phyloP scores from a whole-genome alignment of 768 basidiomycete genomes.

The Aureoboletus auriporus region DNA sequence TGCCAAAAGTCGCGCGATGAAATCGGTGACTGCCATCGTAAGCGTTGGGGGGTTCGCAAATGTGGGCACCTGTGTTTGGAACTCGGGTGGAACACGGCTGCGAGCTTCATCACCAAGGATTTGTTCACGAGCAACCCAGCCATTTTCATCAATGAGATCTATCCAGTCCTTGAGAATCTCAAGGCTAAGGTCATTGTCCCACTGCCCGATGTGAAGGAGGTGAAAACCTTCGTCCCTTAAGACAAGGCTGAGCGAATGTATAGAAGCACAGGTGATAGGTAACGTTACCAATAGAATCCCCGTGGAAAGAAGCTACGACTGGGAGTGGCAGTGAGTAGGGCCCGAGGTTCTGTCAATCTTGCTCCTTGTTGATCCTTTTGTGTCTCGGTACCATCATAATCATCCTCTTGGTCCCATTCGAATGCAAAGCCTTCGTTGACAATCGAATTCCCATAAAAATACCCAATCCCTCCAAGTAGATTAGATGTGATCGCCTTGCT shows the following conservation, averaged over 20 bases:
- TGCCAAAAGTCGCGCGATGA: slow-evolving; percentile 68
- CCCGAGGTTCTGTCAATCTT: slow-evolving; percentile 66
- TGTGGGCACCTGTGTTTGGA: slow-evolving; percentile 89
- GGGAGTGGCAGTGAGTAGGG: slow-evolving; percentile 87
- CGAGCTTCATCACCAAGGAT: slow-evolving; percentile 96
- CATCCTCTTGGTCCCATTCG: slow-evolving; percentile 83
- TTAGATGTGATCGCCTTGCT: slow-evolving; percentile 90
- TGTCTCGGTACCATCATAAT: slow-evolving; percentile 33
- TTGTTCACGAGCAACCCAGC: slow-evolving; percentile 96
- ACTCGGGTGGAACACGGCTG: slow-evolving; percentile 88
- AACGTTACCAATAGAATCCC: slow-evolving; percentile 89
- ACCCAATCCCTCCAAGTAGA: slow-evolving; percentile 89
- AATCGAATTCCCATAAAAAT: slow-evolving; percentile 90
- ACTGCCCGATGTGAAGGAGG: slow-evolving; percentile 83
- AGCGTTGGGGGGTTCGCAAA: slow-evolving; percentile 96
- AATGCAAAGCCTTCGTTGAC: slow-evolving; percentile 81
- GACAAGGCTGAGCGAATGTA: slow-evolving; percentile 1
- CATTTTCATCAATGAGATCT: slow-evolving; percentile 84
- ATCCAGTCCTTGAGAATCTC: slow-evolving; percentile 92
- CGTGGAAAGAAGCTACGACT: slow-evolving; percentile 96
- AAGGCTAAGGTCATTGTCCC: slow-evolving; percentile 89
- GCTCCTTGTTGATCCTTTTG: slow-evolving; percentile 48
- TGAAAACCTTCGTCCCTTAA: slow-evolving; percentile 97
- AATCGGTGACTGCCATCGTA: slow-evolving; percentile 88
- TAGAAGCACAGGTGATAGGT: neutral